Percentiles rank a stretch among this genome's conserved stretches.
Conservation (phyloP, 2,329 filamentous ascomycete species). For the Venturia nashicola region DNA sequence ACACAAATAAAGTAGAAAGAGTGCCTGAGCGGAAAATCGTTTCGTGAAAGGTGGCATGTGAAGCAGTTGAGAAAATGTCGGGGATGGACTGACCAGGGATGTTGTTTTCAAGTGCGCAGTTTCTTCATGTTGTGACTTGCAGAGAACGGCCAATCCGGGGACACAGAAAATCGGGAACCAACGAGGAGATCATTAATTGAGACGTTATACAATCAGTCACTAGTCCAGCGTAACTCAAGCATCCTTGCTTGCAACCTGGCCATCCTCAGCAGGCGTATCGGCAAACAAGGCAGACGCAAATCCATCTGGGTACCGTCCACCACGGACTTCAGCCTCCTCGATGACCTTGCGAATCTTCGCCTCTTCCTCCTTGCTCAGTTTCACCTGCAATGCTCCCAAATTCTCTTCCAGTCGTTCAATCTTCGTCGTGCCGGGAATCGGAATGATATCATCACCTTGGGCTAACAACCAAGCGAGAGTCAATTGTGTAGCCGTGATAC, state of each 20-base stretch:
- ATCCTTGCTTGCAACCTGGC: slow-evolving; percentile 1
- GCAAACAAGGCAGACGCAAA: slow-evolving; percentile 4
- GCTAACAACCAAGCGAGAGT: slow-evolving; percentile 51
- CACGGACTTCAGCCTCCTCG: slow-evolving; percentile 10
- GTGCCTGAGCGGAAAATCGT: too few relatives aligned
- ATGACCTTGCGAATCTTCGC: slow-evolving; percentile 9
- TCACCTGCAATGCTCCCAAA: slow-evolving; percentile 9
- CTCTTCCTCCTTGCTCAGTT: slow-evolving; percentile 7
- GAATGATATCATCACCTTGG: slow-evolving; percentile 48
- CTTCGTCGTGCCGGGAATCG: slow-evolving; percentile 41
- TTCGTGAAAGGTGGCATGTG: too few relatives aligned
- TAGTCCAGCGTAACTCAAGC: not conserved
- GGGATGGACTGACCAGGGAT: too few relatives aligned
- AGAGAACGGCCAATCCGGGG: too few relatives aligned
- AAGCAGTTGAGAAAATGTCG: too few relatives aligned
- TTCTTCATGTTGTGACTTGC: too few relatives aligned
- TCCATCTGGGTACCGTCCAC: slow-evolving; percentile 7
- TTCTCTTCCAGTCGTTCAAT: slow-evolving; percentile 27
- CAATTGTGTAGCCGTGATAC: slow-evolving; percentile 43
- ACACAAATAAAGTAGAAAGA: too few relatives aligned
- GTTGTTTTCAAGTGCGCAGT: too few relatives aligned
- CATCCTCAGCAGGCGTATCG: slow-evolving; percentile 14
- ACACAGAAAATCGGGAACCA: too few relatives aligned
- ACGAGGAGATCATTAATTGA: too few relatives aligned
- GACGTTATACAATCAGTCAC: not conserved